Percentiles rank a stretch among this genome's conserved stretches.
These are phyloP conservation scores for Nitzschia palea DNA, from an alignment of 108 stramenopile species.

Conservation along the genomic window DNA sequence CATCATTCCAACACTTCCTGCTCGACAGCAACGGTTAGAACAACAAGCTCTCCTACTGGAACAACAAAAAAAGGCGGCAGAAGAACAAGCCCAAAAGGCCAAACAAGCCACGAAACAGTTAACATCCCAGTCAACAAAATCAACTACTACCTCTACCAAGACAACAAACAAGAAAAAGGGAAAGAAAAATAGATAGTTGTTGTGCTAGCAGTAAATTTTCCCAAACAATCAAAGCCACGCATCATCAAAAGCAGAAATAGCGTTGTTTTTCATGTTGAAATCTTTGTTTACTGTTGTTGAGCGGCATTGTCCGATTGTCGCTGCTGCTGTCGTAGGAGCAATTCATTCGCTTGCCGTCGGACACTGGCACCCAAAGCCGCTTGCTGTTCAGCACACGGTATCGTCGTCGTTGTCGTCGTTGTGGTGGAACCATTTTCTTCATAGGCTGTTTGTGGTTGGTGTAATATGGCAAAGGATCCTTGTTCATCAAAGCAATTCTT, in stretches of 20 bases:
- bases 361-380: conserved; percentile 34
- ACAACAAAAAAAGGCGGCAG: conserved; percentile 10
- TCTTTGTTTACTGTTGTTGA: not conserved
- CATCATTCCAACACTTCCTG: conserved; percentile 51
- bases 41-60: conserved; percentile 2
- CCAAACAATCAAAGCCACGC: not conserved
- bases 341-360: conserved; percentile 10
- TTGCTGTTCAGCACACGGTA: conserved; percentile 36
- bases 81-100: conserved; percentile 14
- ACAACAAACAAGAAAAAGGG: conserved; percentile 43
- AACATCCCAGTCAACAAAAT: conserved; percentile 7
- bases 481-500: conserved; percentile 38
- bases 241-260: not conserved
- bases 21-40: conserved; percentile 49
- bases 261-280: conserved; percentile 1
- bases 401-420: not conserved
- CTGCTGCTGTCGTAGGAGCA: conserved; percentile 29
- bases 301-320: not conserved
- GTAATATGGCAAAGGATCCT: conserved; percentile 15
- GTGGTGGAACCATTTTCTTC: conserved; percentile 9
- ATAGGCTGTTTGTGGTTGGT: conserved; percentile 21
- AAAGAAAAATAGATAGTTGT: conserved; percentile 42
- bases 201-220: not conserved
- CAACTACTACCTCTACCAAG: conserved; percentile 6
- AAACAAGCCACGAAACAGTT: conserved; percentile 14